Conservation (phyloP, 768 basidiomycete genomes). For the Leccinellum luteum region DNA sequence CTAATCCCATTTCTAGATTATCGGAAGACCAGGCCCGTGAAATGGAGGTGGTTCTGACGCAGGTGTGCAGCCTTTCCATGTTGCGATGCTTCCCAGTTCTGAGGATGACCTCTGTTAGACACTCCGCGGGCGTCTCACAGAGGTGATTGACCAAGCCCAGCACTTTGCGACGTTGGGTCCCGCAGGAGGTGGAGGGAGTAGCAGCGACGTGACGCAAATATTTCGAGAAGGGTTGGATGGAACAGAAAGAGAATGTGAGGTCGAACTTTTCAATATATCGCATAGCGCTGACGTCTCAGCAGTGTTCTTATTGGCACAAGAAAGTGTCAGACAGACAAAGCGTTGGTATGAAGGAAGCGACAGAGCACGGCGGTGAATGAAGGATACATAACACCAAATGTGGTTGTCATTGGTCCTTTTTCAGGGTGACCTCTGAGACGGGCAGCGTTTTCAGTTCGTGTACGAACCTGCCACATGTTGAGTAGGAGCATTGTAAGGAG, state of each 20-base stretch:
- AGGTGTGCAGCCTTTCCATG: conserved; percentile 39
- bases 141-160: conserved; percentile 83
- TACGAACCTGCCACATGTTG: conserved; percentile 53
- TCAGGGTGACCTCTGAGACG: conserved; percentile 11
- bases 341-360: conserved; percentile 81
- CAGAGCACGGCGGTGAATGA: conserved; percentile 42
- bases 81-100: not conserved
- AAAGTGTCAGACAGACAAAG: conserved; percentile 74
- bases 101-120: conserved; percentile 44
- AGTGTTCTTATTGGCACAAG: conserved; percentile 89
- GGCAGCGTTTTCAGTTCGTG: conserved; percentile 51
- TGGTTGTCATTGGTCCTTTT: conserved; percentile 25
- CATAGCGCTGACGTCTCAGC: conserved; percentile 7
- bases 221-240: conserved; percentile 91
- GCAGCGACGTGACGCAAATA: conserved; percentile 59
- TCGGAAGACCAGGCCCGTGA: conserved; percentile 71
- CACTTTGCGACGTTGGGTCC: conserved; percentile 76
- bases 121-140: conserved; percentile 73
- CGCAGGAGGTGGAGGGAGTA: conserved; percentile 49
- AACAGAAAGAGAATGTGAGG: conserved; percentile 88
- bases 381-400: not conserved
- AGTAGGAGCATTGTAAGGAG: conserved; percentile 2
- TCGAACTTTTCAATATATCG: not conserved
- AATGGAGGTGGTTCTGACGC: conserved; percentile 68
- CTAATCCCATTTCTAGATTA: conserved; percentile 46